Evolutionary conservation across 805 yeast species (phyloP).

Genomic region (Metschnikowia lachancei): DNA sequence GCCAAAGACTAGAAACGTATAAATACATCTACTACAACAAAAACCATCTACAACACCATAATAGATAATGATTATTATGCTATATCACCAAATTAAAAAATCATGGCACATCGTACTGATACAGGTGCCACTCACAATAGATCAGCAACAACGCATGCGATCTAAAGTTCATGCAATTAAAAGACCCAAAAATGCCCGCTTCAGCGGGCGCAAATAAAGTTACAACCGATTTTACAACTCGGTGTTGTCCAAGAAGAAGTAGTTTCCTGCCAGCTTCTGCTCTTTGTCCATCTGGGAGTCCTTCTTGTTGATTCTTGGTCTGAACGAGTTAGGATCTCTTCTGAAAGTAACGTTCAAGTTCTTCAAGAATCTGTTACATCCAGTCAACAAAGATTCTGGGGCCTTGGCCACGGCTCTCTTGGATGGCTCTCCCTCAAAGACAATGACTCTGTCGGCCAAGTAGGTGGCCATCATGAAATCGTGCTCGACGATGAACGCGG

Average conservation of each 20-base stretch:
- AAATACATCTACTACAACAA: background rate
- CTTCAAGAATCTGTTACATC: slow-evolving; percentile 95
- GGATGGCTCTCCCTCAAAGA: slow-evolving; percentile 94
- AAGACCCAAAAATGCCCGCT: slow-evolving; percentile 11
- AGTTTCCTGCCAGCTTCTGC: slow-evolving; percentile 89
- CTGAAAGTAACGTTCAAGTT: slow-evolving; percentile 96
- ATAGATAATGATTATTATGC: slow-evolving; percentile 12
- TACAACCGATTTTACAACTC: slow-evolving; percentile 31
- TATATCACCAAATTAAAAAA: slow-evolving; percentile 14
- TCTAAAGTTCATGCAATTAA: slow-evolving; percentile 22
- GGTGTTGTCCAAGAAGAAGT: slow-evolving; percentile 84
- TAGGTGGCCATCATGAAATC: slow-evolving; percentile 99
- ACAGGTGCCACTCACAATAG: slow-evolving; percentile 19
- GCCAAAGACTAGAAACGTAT: background rate
- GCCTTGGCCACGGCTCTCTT: slow-evolving; percentile 77
- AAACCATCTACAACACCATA: background rate
- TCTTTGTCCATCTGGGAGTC: slow-evolving; percentile 99
- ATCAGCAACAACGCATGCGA: slow-evolving; percentile 9
- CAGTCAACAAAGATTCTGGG: slow-evolving; percentile 92
- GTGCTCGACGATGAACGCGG: slow-evolving; percentile 99
- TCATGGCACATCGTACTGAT: slow-evolving; percentile 20
- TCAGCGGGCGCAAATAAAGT: slow-evolving; percentile 8
- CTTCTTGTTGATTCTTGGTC: slow-evolving; percentile 97
- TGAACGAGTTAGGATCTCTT: slow-evolving; percentile 96
- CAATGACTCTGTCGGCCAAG: slow-evolving; percentile 97